phyloP scores from a whole-genome alignment of 2,329 filamentous ascomycete genomes.

The Penicillium polonicum region DNA sequence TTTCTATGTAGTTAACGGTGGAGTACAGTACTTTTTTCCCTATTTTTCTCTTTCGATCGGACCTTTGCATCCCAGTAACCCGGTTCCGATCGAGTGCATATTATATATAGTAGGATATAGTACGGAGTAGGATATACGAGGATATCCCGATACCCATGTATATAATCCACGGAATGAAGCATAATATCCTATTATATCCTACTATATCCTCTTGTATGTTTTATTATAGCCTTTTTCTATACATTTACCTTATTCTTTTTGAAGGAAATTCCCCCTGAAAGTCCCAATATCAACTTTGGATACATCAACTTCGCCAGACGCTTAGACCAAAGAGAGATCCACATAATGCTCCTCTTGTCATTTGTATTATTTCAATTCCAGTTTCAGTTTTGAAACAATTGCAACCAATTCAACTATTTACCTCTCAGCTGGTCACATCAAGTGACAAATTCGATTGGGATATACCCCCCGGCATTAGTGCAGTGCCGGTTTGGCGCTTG shows the following conservation, averaged over 20 bases:
- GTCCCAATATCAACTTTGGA: neutral
- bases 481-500: neutral
- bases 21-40: neutral
- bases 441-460: neutral
- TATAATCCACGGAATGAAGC: neutral
- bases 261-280: neutral
- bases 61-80: constrained; percentile 17
- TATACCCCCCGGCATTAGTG: neutral
- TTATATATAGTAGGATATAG: neutral
- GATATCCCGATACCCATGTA: neutral
- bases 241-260: neutral
- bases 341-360: neutral
- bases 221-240: neutral
- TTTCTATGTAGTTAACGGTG: neutral
- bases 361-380: neutral
- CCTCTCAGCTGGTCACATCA: neutral
- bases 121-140: neutral
- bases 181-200: neutral
- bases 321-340: neutral
- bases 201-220: neutral
- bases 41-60: neutral
- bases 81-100: constrained; percentile 15
- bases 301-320: constrained; percentile 1
- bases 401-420: neutral
- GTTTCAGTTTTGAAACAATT: neutral